phyloP scores from a whole-genome alignment of 1,284 basidiomycete species.

The Tilletia caries region DNA sequence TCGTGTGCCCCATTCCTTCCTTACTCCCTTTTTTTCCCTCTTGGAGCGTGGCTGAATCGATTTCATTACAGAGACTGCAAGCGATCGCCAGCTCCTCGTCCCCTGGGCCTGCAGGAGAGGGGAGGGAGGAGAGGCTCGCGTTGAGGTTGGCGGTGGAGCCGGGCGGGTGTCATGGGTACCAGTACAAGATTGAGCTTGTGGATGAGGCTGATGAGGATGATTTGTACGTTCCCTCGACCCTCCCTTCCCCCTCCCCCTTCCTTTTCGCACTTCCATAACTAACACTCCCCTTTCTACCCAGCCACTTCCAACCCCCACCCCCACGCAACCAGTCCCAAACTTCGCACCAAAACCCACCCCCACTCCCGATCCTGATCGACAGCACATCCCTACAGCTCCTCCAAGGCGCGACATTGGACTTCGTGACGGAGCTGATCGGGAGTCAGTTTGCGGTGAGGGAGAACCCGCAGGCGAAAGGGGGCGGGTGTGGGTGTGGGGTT shows the following conservation, averaged over 20 bases:
- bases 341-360: neutral
- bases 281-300: slow-evolving; percentile 24
- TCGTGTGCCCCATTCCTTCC: neutral
- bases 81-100: neutral
- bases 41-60: neutral
- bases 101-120: neutral
- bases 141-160: slow-evolving; percentile 77
- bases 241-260: neutral
- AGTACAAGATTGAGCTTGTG: slow-evolving; percentile 80
- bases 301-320: slow-evolving; percentile 66
- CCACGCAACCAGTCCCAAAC: too few species aligned
- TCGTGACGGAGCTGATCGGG: slow-evolving; percentile 84
- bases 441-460: slow-evolving; percentile 73
- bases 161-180: slow-evolving; percentile 88
- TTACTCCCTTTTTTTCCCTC: neutral
- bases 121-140: slow-evolving; percentile 57
- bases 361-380: slow-evolving; percentile 65
- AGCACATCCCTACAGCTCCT: slow-evolving; percentile 73
- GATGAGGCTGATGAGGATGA: slow-evolving; percentile 61
- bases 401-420: slow-evolving; percentile 80
- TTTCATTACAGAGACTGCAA: neutral
- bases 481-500: slow-evolving; percentile 82
- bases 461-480: slow-evolving; percentile 79
- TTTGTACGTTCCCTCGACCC: slow-evolving; percentile 63
- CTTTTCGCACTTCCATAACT: neutral